A percentile compares a stretch with the other conserved stretches of the same genome.
These are phyloP conservation scores for Ambrosiella cleistominuta DNA, from an alignment of 2,329 filamentous ascomycete species.

Conservation along the genomic window DNA sequence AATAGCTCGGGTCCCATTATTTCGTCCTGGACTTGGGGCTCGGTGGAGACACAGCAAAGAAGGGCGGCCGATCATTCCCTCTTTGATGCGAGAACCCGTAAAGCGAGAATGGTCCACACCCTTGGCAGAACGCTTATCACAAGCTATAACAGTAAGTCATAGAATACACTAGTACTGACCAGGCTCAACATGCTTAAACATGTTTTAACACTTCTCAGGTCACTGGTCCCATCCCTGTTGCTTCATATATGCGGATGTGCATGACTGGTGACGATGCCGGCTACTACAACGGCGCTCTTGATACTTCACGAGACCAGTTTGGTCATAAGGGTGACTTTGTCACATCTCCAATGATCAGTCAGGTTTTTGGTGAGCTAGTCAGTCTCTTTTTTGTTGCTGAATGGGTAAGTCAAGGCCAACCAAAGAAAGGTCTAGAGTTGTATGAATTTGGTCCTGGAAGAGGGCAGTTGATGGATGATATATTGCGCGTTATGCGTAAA, in stretches of 20 bases:
- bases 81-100: background rate
- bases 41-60: too few relatives aligned
- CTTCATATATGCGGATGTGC: constrained; percentile 96
- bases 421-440: constrained; percentile 58
- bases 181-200: background rate
- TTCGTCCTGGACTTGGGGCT: too few relatives aligned
- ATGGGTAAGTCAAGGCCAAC: constrained; percentile 81
- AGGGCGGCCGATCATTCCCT: too few relatives aligned
- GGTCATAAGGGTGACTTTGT: constrained; percentile 90
- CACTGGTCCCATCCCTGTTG: constrained; percentile 80
- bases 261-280: constrained; percentile 78
- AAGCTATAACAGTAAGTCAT: constrained; percentile 59
- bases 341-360: constrained; percentile 92
- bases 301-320: constrained; percentile 63
- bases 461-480: constrained; percentile 93
- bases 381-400: constrained; percentile 92
- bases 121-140: constrained; percentile 67
- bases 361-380: constrained; percentile 86
- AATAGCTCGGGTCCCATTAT: too few relatives aligned
- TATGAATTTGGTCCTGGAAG: constrained; percentile 89
- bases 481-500: constrained; percentile 51
- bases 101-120: constrained; percentile 69
- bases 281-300: constrained; percentile 71
- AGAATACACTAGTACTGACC: too few relatives aligned
- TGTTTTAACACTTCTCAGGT: constrained; percentile 21